Evolutionary conservation across 75 land plant genomes (phyloP).

Genomic region (Pseudotsuga menziesii): DNA sequence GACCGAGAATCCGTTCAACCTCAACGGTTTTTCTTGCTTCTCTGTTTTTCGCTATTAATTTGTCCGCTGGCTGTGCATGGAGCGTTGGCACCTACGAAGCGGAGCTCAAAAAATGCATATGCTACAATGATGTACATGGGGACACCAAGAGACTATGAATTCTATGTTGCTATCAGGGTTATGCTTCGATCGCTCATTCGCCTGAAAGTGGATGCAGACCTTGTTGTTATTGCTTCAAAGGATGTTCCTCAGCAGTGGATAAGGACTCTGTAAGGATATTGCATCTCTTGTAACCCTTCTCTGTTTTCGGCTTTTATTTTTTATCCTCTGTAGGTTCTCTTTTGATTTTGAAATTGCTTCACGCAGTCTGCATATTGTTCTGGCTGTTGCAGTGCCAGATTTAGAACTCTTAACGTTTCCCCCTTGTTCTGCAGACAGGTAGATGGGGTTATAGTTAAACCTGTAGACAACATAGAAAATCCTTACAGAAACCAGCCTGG

Average conservation of each 20-base stretch:
- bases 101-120: slow-evolving; percentile 25
- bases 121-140: slow-evolving; percentile 56
- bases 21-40: no score
- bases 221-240: slow-evolving; percentile 40
- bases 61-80: neutral
- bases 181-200: slow-evolving; percentile 25
- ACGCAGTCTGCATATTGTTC: neutral
- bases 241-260: slow-evolving; percentile 30
- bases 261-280: slow-evolving; percentile 24
- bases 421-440: slow-evolving; percentile 22
- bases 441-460: slow-evolving; percentile 75
- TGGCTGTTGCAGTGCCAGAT: neutral
- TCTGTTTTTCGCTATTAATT: neutral
- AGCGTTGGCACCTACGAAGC: neutral
- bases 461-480: slow-evolving; percentile 75
- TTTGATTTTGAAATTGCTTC: neutral
- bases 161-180: slow-evolving; percentile 37
- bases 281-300: neutral
- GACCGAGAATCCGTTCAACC: no score
- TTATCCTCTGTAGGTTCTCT: neutral
- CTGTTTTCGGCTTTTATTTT: neutral
- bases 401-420: neutral
- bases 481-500: slow-evolving; percentile 61
- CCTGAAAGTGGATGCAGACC: slow-evolving; percentile 35
- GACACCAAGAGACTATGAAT: slow-evolving; percentile 48